Percentiles rank a stretch among this genome's conserved stretches.
These are phyloP conservation scores for Apiotrichum gamsii DNA, from an alignment of 1,284 basidiomycete species.

Conservation along the genomic window DNA sequence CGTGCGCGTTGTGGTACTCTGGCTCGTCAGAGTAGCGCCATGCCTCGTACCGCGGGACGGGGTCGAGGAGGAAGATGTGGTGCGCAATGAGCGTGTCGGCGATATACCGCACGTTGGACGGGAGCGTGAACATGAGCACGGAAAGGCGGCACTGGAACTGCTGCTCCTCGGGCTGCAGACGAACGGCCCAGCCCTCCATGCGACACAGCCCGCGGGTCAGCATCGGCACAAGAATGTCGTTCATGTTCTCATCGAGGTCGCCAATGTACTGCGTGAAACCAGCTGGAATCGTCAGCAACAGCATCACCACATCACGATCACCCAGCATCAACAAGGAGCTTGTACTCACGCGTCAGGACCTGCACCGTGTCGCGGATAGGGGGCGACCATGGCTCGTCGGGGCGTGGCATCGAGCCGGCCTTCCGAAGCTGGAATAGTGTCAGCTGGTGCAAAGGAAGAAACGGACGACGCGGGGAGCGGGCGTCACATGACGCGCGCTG, in stretches of 20 bases:
- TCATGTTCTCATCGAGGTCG: conserved; percentile 76
- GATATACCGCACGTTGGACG: conserved; percentile 78
- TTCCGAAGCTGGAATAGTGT: conserved; percentile 23
- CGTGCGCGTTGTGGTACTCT: conserved; percentile 79
- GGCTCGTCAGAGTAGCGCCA: conserved; percentile 58
- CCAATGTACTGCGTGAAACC: conserved; percentile 59
- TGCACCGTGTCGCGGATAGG: conserved; percentile 67
- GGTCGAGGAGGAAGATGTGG: conserved; percentile 73
- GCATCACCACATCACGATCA: no score
- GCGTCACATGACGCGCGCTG: no score
- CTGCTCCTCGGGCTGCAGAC: conserved; percentile 41
- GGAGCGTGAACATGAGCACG: conserved; percentile 84
- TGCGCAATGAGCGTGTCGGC: conserved; percentile 64
- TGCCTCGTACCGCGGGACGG: conserved; percentile 53
- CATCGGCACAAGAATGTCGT: conserved; percentile 69
- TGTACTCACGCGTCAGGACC: conserved; percentile 60
- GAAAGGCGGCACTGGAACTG: conserved; percentile 56
- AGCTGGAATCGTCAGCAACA: neutral
- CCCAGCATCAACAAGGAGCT: no score
- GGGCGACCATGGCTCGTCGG: conserved; percentile 51
- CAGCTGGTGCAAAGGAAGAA: neutral
- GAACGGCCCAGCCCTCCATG: conserved; percentile 59
- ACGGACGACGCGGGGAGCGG: no score
- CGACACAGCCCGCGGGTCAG: conserved; percentile 73
- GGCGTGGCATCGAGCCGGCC: conserved; percentile 51